phyloP scores from a whole-genome alignment of 2,329 filamentous ascomycete species.

The Diaporthe citrichinensis region DNA sequence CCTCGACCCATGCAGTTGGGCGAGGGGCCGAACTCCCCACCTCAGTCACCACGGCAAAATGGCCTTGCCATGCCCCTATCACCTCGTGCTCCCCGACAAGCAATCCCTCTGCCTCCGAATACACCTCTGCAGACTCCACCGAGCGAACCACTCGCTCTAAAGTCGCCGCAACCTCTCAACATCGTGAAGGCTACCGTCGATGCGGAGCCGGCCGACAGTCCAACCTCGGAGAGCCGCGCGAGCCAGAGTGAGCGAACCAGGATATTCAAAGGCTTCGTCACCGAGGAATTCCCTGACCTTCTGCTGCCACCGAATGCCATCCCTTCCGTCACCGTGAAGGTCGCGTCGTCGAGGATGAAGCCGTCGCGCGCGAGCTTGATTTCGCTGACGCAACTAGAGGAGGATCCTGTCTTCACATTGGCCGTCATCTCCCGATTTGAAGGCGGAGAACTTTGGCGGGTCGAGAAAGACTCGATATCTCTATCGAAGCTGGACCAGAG shows the following conservation, averaged over 20 bases:
- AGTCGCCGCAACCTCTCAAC: constrained; percentile 58
- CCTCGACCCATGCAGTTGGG: constrained; percentile 70
- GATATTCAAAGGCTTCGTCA: constrained; percentile 84
- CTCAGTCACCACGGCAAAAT: constrained; percentile 75
- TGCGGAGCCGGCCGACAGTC: constrained; percentile 45
- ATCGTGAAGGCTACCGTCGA: constrained; percentile 53
- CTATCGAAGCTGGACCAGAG: constrained; percentile 86
- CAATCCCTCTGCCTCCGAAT: constrained; percentile 79
- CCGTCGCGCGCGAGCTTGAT: constrained; percentile 90
- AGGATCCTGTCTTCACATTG: constrained; percentile 94
- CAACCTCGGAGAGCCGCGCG: constrained; percentile 52
- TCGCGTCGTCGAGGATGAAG: constrained; percentile 94
- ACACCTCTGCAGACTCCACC: constrained; percentile 74
- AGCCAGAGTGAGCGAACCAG: constrained; percentile 59
- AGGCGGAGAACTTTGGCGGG: constrained; percentile 86
- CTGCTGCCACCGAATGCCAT: constrained; percentile 90
- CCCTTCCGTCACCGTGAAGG: constrained; percentile 86
- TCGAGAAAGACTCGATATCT: constrained; percentile 91
- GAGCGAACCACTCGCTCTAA: constrained; percentile 52
- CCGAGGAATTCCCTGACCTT: constrained; percentile 88
- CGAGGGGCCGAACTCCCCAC: constrained; percentile 71
- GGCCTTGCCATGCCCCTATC: constrained; percentile 63
- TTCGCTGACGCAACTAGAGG: constrained; percentile 83
- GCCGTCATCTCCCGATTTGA: constrained; percentile 86
- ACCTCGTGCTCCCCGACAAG: constrained; percentile 80